Evolutionary conservation across 2,329 filamentous ascomycete genomes (phyloP).

Genomic region (Xylariomycetidae sp.): DNA sequence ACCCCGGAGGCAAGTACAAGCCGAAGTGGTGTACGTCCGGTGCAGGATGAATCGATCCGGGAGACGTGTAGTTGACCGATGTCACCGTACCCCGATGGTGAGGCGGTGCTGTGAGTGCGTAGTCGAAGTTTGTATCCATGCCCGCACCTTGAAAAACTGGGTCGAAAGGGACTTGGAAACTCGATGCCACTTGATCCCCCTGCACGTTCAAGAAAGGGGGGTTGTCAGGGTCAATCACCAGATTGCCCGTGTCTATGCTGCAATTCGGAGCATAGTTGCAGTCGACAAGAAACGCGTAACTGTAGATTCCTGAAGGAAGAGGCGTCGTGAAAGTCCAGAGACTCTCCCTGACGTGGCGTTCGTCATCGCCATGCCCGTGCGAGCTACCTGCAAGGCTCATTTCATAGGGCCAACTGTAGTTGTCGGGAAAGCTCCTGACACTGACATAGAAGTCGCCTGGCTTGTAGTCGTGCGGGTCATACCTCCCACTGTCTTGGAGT

Average conservation of each 20-base stretch:
- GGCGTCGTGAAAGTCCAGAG: constrained; percentile 24
- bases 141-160: constrained; percentile 17
- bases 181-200: constrained; percentile 22
- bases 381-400: constrained; percentile 9
- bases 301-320: constrained; percentile 24
- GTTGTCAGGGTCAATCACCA: constrained; percentile 24
- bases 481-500: constrained; percentile 19
- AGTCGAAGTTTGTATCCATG: constrained; percentile 20
- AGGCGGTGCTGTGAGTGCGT: constrained; percentile 14
- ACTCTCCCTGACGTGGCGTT: too few relatives aligned
- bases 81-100: constrained; percentile 17
- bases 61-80: constrained; percentile 25
- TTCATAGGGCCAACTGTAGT: constrained; percentile 24
- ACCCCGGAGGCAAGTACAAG: constrained; percentile 23
- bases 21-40: constrained; percentile 22
- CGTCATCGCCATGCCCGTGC: not conserved
- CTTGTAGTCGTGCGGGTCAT: constrained; percentile 22
- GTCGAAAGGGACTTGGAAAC: constrained; percentile 25
- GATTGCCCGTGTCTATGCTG: constrained; percentile 22
- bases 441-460: constrained; percentile 23
- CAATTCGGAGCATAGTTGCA: constrained; percentile 21
- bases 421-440: too few relatives aligned
- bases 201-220: constrained; percentile 22
- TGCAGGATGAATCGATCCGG: constrained; percentile 23
- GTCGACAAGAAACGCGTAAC: constrained; percentile 23